These are phyloP conservation scores for Cydonia oblonga DNA, from an alignment of 331 rosid species.

Conservation along the genomic window DNA sequence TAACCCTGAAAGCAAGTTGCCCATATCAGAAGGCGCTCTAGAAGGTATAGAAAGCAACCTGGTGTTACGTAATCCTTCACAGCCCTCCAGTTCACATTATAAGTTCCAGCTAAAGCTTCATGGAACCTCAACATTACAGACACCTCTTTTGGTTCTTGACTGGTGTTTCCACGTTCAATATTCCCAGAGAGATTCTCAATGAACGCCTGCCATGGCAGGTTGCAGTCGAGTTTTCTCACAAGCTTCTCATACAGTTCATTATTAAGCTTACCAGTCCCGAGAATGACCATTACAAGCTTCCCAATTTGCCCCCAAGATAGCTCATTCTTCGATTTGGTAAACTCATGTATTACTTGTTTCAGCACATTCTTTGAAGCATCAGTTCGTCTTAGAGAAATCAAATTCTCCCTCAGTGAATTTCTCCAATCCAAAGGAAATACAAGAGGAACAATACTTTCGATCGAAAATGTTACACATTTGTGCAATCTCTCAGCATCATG, in stretches of 20 bases:
- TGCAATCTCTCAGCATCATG: background rate
- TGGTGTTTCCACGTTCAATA: background rate
- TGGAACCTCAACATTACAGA: slow-evolving; percentile 1
- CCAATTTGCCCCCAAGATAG: slow-evolving; percentile 43
- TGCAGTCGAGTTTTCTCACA: slow-evolving; percentile 2
- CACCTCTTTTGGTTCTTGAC: background rate
- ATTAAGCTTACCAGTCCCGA: slow-evolving; percentile 23
- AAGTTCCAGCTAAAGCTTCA: slow-evolving; percentile 32
- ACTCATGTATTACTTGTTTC: slow-evolving; percentile 19
- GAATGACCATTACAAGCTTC: slow-evolving; percentile 29
- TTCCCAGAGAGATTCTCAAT: slow-evolving; percentile 11
- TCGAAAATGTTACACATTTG: slow-evolving; percentile 10
- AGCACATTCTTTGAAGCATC: slow-evolving; percentile 14
- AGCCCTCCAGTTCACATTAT: slow-evolving; percentile 14
- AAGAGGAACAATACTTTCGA: background rate
- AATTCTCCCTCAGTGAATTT: slow-evolving; percentile 19
- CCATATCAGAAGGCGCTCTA: slow-evolving; percentile 42
- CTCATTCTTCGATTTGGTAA: background rate
- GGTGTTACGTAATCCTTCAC: slow-evolving; percentile 47
- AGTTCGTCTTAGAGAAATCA: slow-evolving; percentile 27
- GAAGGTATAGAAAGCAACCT: slow-evolving; percentile 47
- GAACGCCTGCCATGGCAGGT: slow-evolving; percentile 37
- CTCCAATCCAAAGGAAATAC: slow-evolving; percentile 36
- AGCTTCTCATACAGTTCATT: slow-evolving; percentile 2
- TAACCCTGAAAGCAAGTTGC: slow-evolving; percentile 17